Evolutionary conservation across 441 rosid genomes (phyloP).

Genomic region (Brassica balearica): DNA sequence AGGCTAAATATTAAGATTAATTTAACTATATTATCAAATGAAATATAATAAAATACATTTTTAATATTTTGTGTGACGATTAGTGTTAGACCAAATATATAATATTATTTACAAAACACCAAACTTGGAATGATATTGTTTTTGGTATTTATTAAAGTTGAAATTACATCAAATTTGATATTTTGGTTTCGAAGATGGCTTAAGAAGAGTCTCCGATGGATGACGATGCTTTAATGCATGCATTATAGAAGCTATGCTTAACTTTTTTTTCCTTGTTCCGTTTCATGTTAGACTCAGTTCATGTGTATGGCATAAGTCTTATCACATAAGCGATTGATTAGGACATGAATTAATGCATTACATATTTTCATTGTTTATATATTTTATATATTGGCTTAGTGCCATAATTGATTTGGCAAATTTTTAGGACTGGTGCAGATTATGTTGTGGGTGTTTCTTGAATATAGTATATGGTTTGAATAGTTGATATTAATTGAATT

Average conservation of each 20-base stretch:
- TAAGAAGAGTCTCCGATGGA: not conserved
- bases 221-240: not conserved
- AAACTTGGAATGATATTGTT: too few relatives aligned
- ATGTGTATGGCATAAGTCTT: not conserved
- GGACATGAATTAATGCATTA: not conserved
- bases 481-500: not conserved
- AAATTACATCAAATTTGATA: too few relatives aligned
- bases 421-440: not conserved
- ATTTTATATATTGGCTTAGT: not conserved
- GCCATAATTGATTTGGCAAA: not conserved
- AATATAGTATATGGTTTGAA: not conserved
- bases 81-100: too few relatives aligned
- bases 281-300: not conserved
- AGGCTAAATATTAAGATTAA: not conserved
- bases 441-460: not conserved
- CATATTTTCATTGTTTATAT: not conserved
- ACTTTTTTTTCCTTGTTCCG: not conserved
- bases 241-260: slow-evolving; percentile 9
- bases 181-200: too few relatives aligned
- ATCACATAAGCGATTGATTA: not conserved
- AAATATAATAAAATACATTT: too few relatives aligned
- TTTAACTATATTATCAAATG: not conserved
- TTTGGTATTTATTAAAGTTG: too few relatives aligned
- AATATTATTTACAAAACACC: too few relatives aligned
- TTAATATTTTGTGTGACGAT: too few relatives aligned